Percentiles rank a stretch among this genome's conserved stretches.
Conservation (phyloP, 495 filamentous ascomycete genomes). For the Tuber magnatum region DNA sequence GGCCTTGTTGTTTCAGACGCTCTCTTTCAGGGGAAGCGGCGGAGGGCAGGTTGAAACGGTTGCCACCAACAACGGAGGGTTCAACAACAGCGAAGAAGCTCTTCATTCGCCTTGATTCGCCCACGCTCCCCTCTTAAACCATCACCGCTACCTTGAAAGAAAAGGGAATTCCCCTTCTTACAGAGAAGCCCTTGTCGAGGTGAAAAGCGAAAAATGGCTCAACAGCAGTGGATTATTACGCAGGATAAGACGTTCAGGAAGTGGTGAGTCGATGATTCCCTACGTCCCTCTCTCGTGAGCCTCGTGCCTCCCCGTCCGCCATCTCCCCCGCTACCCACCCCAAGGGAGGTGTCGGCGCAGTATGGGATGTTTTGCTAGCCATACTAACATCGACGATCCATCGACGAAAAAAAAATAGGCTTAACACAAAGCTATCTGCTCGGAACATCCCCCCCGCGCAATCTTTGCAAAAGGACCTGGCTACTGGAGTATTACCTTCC, state of each 20-base stretch:
- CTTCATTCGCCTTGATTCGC: background rate
- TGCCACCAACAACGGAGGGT: background rate
- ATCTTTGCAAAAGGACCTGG: slow-evolving; percentile 79
- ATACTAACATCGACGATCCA: background rate
- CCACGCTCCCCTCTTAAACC: background rate
- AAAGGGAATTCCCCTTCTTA: background rate
- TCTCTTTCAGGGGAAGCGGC: background rate
- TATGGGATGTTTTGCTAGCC: background rate
- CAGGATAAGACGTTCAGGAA: slow-evolving; percentile 99
- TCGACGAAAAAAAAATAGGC: slow-evolving; percentile 52
- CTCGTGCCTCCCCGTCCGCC: slow-evolving; percentile 6
- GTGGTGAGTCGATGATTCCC: slow-evolving; percentile 54
- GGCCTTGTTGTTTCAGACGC: background rate
- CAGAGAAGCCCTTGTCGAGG: background rate
- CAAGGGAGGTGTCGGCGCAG: slow-evolving; percentile 2
- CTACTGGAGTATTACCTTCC: slow-evolving; percentile 63
- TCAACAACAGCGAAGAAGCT: background rate
- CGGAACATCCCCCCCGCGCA: slow-evolving; percentile 65
- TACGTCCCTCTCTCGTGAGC: slow-evolving; percentile 14
- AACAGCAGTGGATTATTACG: slow-evolving; percentile 91
- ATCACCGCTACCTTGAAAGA: background rate
- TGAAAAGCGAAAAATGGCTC: slow-evolving; percentile 40
- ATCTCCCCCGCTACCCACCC: background rate
- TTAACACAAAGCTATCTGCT: slow-evolving; percentile 84
- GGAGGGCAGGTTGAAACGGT: background rate